Conservation (phyloP, 805 yeast genomes). For the Saturnispora halmiae region DNA sequence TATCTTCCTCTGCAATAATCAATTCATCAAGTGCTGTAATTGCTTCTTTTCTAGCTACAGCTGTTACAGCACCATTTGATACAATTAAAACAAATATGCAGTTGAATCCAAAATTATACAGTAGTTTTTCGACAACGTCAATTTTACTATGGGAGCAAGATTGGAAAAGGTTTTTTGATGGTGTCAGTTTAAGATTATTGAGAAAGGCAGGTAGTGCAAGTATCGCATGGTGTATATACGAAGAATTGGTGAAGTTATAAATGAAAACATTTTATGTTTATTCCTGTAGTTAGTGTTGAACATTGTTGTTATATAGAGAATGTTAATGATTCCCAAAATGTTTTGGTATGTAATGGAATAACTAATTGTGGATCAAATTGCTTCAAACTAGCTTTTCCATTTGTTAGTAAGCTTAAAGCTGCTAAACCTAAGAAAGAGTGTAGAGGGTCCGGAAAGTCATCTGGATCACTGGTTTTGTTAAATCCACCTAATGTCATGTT, state of each 20-base stretch:
- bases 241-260: conserved; percentile 61
- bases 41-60: conserved; percentile 74
- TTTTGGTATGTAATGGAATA: conserved; percentile 16
- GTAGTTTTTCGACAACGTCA: conserved; percentile 35
- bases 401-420: conserved; percentile 32
- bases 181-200: conserved; percentile 67
- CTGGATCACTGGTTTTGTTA: conserved; percentile 47
- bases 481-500: conserved; percentile 67
- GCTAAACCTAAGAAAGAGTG: conserved; percentile 60
- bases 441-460: conserved; percentile 55
- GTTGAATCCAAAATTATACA: conserved; percentile 43
- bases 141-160: conserved; percentile 37
- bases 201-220: conserved; percentile 90
- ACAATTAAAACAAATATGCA: conserved; percentile 90
- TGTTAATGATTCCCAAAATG: conserved; percentile 16
- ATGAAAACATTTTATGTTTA: too few species aligned
- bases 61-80: conserved; percentile 90
- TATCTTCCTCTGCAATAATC: conserved; percentile 36
- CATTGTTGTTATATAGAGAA: background rate
- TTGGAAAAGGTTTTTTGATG: conserved; percentile 60
- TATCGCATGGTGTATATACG: conserved; percentile 95
- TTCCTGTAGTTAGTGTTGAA: too few species aligned
- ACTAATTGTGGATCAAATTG: conserved; percentile 20
- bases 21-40: conserved; percentile 69
- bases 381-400: conserved; percentile 13